Evolutionary conservation across 805 yeast species (phyloP), one percentile per base, ranked within the genome.

Genomic region (Yarrowia keelungensis): DNA sequence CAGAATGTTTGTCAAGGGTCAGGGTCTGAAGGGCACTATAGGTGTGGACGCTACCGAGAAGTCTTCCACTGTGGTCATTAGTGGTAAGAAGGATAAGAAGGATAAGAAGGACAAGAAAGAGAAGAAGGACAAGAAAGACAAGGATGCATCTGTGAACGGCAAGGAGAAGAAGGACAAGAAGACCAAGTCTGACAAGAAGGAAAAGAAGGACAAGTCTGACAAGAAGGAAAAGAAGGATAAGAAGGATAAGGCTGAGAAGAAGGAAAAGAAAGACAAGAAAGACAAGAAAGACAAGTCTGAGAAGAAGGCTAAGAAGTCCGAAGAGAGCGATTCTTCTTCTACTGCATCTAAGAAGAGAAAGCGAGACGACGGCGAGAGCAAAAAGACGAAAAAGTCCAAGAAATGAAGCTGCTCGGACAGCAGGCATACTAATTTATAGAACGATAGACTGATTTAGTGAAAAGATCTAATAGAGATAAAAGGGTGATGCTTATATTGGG

Each of bases 1-100:
- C 74, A 80, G 86, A 70, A 87, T 89, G 91, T 94, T 94, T 81
- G 96, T 92, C 1, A 84, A 85, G 72, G 99, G 98, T 0, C 94
- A 90, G 72, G 89, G 95, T 0, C 78, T 94, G 69, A 83, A 85
- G 49, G 98, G 98, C 0, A 90, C 97, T 8, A 71, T 78, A 12
- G 74, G 68, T 35, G 67, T 22, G 68, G 70, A 42, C 3, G 14
- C 32, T 69, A 42, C 50, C 12, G 41, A 26, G 8, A 53, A 53
- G 59, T 15, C 62, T 14, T 47, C 49, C n/a, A 67, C 22, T 12
- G 42, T 59, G 19, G 65, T 46, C 56, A 61, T 69, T 16, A 39
- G 58, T 69, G 47, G 22, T 19, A 49, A 69, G 56, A 66, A 70
- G 26, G 22, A 76, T 68, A 72, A 71, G 74, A 69, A 53, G 75